phyloP scores from a whole-genome alignment of 768 basidiomycete species.

The Tylopilus sp. region DNA sequence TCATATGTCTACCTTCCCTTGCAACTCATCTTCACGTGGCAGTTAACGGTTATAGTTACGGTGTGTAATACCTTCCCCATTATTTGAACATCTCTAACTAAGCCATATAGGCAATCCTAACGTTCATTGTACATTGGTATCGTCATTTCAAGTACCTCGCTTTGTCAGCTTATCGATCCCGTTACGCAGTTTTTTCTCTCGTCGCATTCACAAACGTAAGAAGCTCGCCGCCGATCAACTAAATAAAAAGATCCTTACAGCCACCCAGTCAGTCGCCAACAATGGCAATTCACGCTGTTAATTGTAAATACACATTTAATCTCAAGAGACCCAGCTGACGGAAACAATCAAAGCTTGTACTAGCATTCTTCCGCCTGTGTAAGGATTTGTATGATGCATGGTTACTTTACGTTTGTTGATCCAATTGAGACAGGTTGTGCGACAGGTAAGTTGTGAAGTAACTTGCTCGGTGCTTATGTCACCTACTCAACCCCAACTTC shows the following conservation, averaged over 20 bases:
- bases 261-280: constrained; percentile 23
- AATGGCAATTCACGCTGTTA: constrained; percentile 31
- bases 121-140: constrained; percentile 50
- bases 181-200: constrained; percentile 6
- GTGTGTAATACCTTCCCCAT: constrained; percentile 17
- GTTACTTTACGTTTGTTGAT: neutral
- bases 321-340: neutral
- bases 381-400: constrained; percentile 5
- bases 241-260: neutral
- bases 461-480: constrained; percentile 8
- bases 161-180: neutral
- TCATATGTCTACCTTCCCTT: neutral
- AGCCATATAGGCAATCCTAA: constrained; percentile 42
- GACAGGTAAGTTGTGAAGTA: constrained; percentile 18
- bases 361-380: constrained; percentile 33
- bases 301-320: constrained; percentile 29
- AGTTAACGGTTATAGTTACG: constrained; percentile 34
- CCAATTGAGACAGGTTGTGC: constrained; percentile 32
- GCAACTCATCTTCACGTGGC: neutral
- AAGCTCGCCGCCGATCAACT: neutral
- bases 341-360: constrained; percentile 17
- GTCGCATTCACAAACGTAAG: constrained; percentile 15
- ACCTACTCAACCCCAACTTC: constrained; percentile 9
- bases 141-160: neutral
- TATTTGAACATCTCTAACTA: neutral